Conservation (phyloP, 371 early-diverging fungal species). For the Lichtheimia ornata region DNA sequence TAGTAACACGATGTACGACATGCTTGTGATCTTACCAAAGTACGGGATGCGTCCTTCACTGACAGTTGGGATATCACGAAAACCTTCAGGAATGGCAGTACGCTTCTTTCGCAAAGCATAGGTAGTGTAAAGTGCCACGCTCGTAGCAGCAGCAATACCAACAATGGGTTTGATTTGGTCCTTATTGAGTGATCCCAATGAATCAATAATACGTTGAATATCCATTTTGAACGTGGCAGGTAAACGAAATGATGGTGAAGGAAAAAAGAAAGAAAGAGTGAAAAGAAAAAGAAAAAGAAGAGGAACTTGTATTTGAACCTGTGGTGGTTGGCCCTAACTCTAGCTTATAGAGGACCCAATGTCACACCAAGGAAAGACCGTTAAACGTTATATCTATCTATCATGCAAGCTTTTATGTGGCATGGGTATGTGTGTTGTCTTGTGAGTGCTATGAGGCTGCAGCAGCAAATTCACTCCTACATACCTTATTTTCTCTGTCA, state of each 20-base stretch:
- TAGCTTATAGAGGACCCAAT: too few relatives aligned
- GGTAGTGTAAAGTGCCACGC: constrained; percentile 6
- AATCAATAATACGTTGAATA: not conserved
- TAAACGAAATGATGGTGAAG: not conserved
- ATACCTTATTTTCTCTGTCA: too few relatives aligned
- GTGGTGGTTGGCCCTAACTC: too few relatives aligned
- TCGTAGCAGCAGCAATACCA: constrained; percentile 13
- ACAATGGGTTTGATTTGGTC: constrained; percentile 7
- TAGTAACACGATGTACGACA: not conserved
- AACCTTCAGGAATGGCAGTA: not conserved
- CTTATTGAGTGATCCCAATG: not conserved
- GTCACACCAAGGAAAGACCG: too few relatives aligned
- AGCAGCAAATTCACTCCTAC: too few relatives aligned
- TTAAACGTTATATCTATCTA: too few relatives aligned
- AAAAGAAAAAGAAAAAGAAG: too few relatives aligned
- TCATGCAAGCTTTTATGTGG: too few relatives aligned
- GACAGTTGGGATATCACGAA: constrained; percentile 10
- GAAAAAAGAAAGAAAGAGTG: not conserved
- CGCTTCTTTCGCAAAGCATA: not conserved
- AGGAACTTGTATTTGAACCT: too few relatives aligned
- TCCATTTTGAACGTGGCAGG: not conserved
- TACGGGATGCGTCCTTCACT: constrained; percentile 10
- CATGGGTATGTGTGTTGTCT: too few relatives aligned
- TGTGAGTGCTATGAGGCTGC: too few relatives aligned
- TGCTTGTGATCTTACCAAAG: constrained; percentile 10